Evolutionary conservation across 2,329 filamentous ascomycete species (phyloP), one percentile per base, ranked within the genome.

Genomic region (Fusarium graminum): DNA sequence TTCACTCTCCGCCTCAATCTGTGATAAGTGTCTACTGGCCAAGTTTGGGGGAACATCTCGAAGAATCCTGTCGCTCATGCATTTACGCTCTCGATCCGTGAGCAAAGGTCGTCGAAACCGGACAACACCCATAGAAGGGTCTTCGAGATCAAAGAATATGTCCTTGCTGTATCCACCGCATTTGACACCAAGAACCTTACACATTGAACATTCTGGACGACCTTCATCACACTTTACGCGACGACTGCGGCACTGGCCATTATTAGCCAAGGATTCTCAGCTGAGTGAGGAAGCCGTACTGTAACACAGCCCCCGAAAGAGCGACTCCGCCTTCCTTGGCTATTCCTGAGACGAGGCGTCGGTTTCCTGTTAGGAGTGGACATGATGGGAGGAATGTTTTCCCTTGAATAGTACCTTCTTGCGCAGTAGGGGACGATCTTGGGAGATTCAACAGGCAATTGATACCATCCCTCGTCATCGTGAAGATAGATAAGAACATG

Each of bases 161-260:
- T 63, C 62, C 28, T 67, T 68, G 10, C 7, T 47, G 12, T 68
- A 68, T 0, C 66, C 66, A 1, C 66, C 66, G 3, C 66, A 68
- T 8, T 58, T n/a, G 5, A 67, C 22, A 6, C 51, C 62, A 0
- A 41, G 39, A 2, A 63, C 43, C 4, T 26, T 36, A 3, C 66
- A 68, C 57, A 68, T 59, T 1, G 65, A 63, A 4, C 66, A 68
- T 4, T 17, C 39, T 2, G 66, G 66, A 12, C 53, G 65, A 0
- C 32, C 45, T 29, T 68, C 65, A 11, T 68, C 66, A 6, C 66
- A 68, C 25, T 68, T 68, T 14, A 68, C 52, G 7, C 66, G 66
- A 32, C 66, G 65, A 19, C 50, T 52, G 12, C 66, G 54, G 12
- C 65, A 68, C 65, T 68, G 17, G 2, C 0, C 4, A 13, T 16